phyloP scores from a whole-genome alignment of 1,284 basidiomycete species.

The Hortiboletus rubellus region DNA sequence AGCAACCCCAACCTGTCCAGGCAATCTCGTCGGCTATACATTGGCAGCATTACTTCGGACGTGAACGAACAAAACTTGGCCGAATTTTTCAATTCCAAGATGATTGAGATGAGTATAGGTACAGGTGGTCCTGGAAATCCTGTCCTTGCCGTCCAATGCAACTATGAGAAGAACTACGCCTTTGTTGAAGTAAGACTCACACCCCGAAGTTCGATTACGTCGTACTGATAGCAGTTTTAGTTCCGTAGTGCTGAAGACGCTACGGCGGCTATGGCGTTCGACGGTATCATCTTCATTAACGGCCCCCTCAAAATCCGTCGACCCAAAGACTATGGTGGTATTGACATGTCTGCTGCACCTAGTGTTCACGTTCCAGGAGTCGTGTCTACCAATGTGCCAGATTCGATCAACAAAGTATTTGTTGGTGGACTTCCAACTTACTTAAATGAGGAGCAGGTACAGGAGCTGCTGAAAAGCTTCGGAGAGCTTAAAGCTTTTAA shows the following conservation, averaged over 20 bases:
- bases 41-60: conserved; percentile 91
- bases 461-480: conserved; percentile 96
- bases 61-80: conserved; percentile 89
- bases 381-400: conserved; percentile 95
- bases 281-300: conserved; percentile 93
- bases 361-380: conserved; percentile 88
- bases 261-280: conserved; percentile 94
- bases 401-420: conserved; percentile 97
- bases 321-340: conserved; percentile 93
- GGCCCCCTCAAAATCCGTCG: conserved; percentile 92
- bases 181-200: conserved; percentile 79
- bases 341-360: conserved; percentile 57
- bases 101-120: conserved; percentile 88
- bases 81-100: conserved; percentile 94
- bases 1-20: conserved; percentile 84
- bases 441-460: conserved; percentile 95
- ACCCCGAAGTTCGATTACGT: neutral
- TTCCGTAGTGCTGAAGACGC: conserved; percentile 97
- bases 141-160: conserved; percentile 90
- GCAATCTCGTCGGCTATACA: conserved; percentile 92
- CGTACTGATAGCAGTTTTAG: conserved; percentile 43
- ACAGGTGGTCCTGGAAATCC: conserved; percentile 86
- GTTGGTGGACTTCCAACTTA: conserved; percentile 95
- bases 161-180: conserved; percentile 97
- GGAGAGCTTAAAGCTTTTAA: conserved; percentile 98